Evolutionary conservation across 805 yeast species (phyloP), one percentile per base, ranked within the genome.

Genomic region (Yarrowia sp.): DNA sequence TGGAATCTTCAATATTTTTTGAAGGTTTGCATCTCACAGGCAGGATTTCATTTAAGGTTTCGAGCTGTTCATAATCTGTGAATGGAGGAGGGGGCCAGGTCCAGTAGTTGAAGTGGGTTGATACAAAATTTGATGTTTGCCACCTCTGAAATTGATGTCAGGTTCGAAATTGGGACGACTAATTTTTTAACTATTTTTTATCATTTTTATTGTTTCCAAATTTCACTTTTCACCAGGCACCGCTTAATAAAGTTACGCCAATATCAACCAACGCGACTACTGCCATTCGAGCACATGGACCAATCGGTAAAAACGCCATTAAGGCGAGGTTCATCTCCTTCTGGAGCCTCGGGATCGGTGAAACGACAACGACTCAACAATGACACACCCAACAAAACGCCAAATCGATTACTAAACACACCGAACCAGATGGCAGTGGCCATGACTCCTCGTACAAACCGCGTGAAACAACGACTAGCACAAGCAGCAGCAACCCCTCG

Each of bases 401-500:
- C 64, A 1, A 35, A 47, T 18, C 41, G 51, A 17, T 14, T 44
- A 9, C 33, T 32, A 6, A 33, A 33, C 35, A 44, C 64, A 7
- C 51, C 64, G 4, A 33, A n/a, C 35, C 64, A 44, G 28, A 17
- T 9, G 33, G 13, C 22, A 8, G 50, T 36, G 4, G 64, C 51
- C 33, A 18, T 22, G 43, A 58, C 64, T n/a, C 64, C 64, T 3
- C 64, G 64, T 4, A 58, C 64, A 14, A 43, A 43, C 41, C 64
- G 64, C 22, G 64, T 44, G 9, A 43, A 44, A 36, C 64, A 58
- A 22, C 64, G 64, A 1, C 42, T 58, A 13, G 64, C 64, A 22
- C 51, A 55, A 31, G 61, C 61, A 11, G 61, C 64, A 58, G 62
- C 66, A 9, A 68, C 71, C n/a, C 70, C 70, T n/a, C 18, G 66